Conservation (phyloP, 2,329 filamentous ascomycete genomes). For the Calonectria honghensis region DNA sequence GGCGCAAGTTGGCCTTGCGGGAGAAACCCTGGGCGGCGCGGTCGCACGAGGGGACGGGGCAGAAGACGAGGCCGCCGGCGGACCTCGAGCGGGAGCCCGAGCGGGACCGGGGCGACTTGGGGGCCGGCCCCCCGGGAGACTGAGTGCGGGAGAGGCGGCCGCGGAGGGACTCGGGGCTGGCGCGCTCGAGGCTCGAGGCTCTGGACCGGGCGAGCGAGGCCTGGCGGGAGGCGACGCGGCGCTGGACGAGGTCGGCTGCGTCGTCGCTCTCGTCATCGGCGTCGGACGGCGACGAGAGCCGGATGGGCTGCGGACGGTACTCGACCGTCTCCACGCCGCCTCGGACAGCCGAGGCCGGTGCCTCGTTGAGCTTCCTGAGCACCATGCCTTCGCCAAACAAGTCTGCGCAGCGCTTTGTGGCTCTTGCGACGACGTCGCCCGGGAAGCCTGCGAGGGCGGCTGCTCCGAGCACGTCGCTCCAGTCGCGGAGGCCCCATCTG, state of each 20-base stretch:
- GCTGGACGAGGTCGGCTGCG: conserved; percentile 53
- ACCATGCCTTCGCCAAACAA: conserved; percentile 85
- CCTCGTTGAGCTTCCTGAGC: conserved; percentile 73
- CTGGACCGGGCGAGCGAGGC: conserved; percentile 56
- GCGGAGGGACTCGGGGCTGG: conserved; percentile 50
- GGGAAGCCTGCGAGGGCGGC: conserved; percentile 85
- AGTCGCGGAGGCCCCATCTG: conserved; percentile 78
- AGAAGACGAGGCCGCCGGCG: conserved; percentile 60
- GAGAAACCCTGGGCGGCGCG: conserved; percentile 62
- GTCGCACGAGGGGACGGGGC: conserved; percentile 61
- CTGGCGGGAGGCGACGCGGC: conserved; percentile 57
- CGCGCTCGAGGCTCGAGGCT: conserved; percentile 33
- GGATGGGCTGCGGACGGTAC: conserved; percentile 57
- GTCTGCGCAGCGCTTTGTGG: conserved; percentile 83
- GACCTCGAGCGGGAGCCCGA: conserved; percentile 57
- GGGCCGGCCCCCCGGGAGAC: conserved; percentile 33
- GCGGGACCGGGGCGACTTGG: conserved; percentile 47
- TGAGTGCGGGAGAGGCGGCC: conserved; percentile 50
- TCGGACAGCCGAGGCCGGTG: conserved; percentile 48
- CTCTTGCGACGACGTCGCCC: conserved; percentile 77
- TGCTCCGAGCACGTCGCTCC: conserved; percentile 88
- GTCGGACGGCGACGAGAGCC: conserved; percentile 50
- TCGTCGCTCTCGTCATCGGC: conserved; percentile 53
- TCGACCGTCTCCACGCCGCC: conserved; percentile 53
- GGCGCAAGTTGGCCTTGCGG: conserved; percentile 60